Conservation (phyloP, 768 basidiomycete genomes). For the Pulveroboletus sp. region DNA sequence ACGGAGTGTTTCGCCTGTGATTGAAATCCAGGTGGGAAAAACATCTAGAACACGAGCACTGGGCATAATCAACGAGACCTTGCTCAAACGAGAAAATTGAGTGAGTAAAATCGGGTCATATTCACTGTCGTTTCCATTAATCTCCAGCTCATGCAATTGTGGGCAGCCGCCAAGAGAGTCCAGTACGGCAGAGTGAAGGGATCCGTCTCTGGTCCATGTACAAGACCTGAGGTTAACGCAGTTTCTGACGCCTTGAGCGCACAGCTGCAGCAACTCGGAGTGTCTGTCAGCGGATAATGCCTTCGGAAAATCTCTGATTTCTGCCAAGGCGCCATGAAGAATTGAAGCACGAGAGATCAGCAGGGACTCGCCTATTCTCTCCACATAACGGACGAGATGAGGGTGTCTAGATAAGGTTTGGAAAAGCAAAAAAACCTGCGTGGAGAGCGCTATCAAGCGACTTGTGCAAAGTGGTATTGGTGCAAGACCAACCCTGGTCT, state of each 20-base stretch:
- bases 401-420: conserved; percentile 50
- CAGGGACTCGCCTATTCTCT: conserved; percentile 48
- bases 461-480: neutral
- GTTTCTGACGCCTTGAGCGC: conserved; percentile 51
- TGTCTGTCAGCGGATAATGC: conserved; percentile 29
- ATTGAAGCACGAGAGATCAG: neutral
- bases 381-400: conserved; percentile 55
- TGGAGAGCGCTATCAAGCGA: neutral
- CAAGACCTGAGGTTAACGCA: conserved; percentile 59
- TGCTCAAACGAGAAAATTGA: conserved; percentile 46
- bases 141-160: conserved; percentile 53
- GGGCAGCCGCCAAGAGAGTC: conserved; percentile 41
- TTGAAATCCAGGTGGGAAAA: conserved; percentile 47
- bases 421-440: conserved; percentile 59
- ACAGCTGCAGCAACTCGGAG: conserved; percentile 35
- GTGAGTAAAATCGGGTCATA: conserved; percentile 47
- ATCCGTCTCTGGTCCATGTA: conserved; percentile 78
- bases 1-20: conserved; percentile 43
- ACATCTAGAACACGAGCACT: conserved; percentile 46
- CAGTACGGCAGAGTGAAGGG: conserved; percentile 57
- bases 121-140: conserved; percentile 59
- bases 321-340: conserved; percentile 32
- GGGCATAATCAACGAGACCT: conserved; percentile 74
- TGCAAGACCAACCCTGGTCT: conserved; percentile 43
- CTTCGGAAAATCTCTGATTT: conserved; percentile 72